These are phyloP conservation scores for Colletotrichum sp. DNA, from an alignment of 2,329 filamentous ascomycete species.

Conservation along the genomic window DNA sequence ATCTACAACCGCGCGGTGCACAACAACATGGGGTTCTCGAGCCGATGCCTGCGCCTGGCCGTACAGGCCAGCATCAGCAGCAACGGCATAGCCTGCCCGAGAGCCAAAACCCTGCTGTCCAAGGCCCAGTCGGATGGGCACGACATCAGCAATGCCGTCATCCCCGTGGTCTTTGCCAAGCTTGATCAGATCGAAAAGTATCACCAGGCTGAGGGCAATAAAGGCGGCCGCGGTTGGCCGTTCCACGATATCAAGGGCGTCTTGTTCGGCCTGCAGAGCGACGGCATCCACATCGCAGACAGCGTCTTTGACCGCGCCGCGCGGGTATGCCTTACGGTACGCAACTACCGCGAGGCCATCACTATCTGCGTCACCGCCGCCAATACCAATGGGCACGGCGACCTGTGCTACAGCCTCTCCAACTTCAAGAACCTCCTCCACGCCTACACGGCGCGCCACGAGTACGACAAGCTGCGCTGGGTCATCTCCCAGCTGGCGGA, in stretches of 20 bases:
- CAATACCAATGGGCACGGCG: conserved; percentile 37
- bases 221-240: background rate
- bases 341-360: conserved; percentile 33
- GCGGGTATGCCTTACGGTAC: conserved; percentile 30
- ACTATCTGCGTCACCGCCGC: conserved; percentile 40
- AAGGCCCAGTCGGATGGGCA: conserved; percentile 42
- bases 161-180: conserved; percentile 42
- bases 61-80: conserved; percentile 46
- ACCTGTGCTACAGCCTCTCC: conserved; percentile 38
- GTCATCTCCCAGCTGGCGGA: conserved; percentile 27
- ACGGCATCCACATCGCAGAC: conserved; percentile 36
- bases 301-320: conserved; percentile 40
- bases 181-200: conserved; percentile 35
- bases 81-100: conserved; percentile 29
- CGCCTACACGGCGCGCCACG: conserved; percentile 32
- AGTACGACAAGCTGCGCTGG: conserved; percentile 33
- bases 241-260: conserved; percentile 8
- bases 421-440: conserved; percentile 43
- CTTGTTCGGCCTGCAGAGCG: conserved; percentile 30
- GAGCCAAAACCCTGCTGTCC: conserved; percentile 44
- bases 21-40: conserved; percentile 39
- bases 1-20: conserved; percentile 42
- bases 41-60: conserved; percentile 51
- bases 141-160: conserved; percentile 45
- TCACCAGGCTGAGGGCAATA: background rate